Percentiles rank a stretch among this genome's conserved stretches.
phyloP scores from a whole-genome alignment of 106 monocot species.

The Dendrobium catenatum region DNA sequence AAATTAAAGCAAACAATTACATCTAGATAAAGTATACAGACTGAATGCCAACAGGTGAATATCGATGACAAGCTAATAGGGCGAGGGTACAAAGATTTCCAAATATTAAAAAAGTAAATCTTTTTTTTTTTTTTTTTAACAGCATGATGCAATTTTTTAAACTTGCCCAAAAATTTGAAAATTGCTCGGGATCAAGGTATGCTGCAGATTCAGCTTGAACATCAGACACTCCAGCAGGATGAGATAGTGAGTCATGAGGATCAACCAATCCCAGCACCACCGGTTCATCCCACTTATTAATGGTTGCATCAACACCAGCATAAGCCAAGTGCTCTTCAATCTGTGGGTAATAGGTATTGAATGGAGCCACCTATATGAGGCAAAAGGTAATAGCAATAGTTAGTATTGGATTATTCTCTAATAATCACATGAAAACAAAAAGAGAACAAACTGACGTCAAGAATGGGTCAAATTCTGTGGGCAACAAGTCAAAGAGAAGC shows the following conservation, averaged over 20 bases:
- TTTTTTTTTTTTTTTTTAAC: not conserved
- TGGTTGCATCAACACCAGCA: conserved; percentile 34
- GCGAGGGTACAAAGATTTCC: not conserved
- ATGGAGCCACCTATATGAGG: conserved; percentile 50
- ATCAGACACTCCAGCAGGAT: conserved; percentile 65
- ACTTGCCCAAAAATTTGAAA: conserved; percentile 49
- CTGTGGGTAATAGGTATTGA: conserved; percentile 54
- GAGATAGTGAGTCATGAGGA: conserved; percentile 67
- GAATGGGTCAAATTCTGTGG: not conserved
- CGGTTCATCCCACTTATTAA: conserved; percentile 60
- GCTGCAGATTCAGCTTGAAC: conserved; percentile 59
- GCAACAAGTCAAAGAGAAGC: not conserved
- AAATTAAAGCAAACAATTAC: not conserved
- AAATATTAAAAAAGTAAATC: not conserved
- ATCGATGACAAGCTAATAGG: no score
- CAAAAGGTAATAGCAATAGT: not conserved
- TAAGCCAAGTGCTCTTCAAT: conserved; percentile 50
- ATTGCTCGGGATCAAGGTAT: conserved; percentile 60
- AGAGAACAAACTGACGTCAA: not conserved
- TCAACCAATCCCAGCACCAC: conserved; percentile 60
- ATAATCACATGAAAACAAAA: not conserved
- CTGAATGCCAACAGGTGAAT: not conserved
- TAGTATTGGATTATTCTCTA: not conserved
- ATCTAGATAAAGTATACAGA: not conserved
- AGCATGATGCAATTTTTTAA: not conserved